Evolutionary conservation across 169 alveolate species (phyloP), one percentile per base, ranked within the genome.

Genomic region (Eimeria brunetti): DNA sequence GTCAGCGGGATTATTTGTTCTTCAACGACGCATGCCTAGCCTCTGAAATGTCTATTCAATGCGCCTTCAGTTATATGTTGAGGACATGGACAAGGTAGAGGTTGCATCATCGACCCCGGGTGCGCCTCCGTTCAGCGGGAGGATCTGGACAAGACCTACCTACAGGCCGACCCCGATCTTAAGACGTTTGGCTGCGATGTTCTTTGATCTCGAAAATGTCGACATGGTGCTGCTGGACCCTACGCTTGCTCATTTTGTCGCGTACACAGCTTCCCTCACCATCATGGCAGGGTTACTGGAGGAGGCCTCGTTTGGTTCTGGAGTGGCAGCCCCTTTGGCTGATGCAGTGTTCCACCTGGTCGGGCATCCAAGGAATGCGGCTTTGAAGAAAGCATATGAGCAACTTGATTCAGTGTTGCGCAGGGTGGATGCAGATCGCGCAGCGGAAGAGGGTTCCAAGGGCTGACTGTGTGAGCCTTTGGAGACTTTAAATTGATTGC

Each of bases 41-140:
- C 30, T 9, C 53, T 14, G 38, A 11, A 6, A n/a, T 76, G 7
- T 46, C 24, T 27, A 11, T 76, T 73, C 73, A 33, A 14, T 49
- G 89, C 56, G 89, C 36, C 56, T 41, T 33, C 92, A 85, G 80
- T 85, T 85, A 62, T 62, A 38, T 53, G 41, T 85, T 58, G 56
- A 85, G 30, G 92, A 83, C 51, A 83, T 83, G 90, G 90, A 83
- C 90, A 83, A 33, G 71, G 90, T 83, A 16, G 90, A 83, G 76
- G 92, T 85, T 85, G 92, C 92, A 58, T 83, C 92, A 27, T 12
- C 64, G 49, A 80, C 62, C 24, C 92, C 92, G 5, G 92, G 92
- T 24, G 92, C 80, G 6, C 92, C 92, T 6, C 92, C 90, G 51
- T 83, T 83, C 73, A 85, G 80, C 51, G 92, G 92, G 27, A 58